Base-by-base conservation (phyloP, 495 filamentous ascomycete genomes). In the Ramalina intermedia region DNA sequence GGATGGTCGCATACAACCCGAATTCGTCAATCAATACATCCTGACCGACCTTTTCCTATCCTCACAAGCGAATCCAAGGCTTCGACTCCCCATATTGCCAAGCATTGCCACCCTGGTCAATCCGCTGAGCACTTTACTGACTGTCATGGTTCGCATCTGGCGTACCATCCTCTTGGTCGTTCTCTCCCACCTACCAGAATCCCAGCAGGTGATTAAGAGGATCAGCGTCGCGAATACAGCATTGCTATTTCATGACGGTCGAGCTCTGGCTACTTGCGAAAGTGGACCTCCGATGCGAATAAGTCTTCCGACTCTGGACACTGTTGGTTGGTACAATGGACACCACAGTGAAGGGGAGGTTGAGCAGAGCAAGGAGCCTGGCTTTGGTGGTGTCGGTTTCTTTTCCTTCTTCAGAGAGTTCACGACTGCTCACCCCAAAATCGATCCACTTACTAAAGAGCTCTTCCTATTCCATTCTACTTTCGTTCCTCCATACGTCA, bases 281-380 rank as follows among this genome's bases (percentile, higher is more conserved):
- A 80, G 73, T 47, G 80, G 80, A 3, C 78, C 79, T 21, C 79
- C 80, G 1, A 77, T 84, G 55, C 64, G 78, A 37, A 61, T 83
- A 37, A 60, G 73, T 33, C 61, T 83, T 13, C 80, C 80, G 13
- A 60, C 64, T 3, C 56, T 84, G 27, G 70, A 80, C 33, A 82
- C 80, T 0, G 58, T 82, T 16, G 80, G 79, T 11, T 84, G 80
- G 79, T 84, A 69, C 58, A 71, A 81, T 61, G 79, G 79, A 3
- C 52, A 55, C 26, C 62, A 39, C 18, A 69, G 67, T 20, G 68
- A 78, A 50, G 70, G 73, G 4, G 74, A 79, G 50, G 37, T 51
- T 16, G 56, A 49, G 3, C 37, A 51, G 20, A 56, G 54, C 14
- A 45, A 56, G 2, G 51, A 51, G 17, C 37, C 61, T 11, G 59